Base-by-base conservation (phyloP, 306 rosid genomes). In the Arachis stenosperma region DNA sequence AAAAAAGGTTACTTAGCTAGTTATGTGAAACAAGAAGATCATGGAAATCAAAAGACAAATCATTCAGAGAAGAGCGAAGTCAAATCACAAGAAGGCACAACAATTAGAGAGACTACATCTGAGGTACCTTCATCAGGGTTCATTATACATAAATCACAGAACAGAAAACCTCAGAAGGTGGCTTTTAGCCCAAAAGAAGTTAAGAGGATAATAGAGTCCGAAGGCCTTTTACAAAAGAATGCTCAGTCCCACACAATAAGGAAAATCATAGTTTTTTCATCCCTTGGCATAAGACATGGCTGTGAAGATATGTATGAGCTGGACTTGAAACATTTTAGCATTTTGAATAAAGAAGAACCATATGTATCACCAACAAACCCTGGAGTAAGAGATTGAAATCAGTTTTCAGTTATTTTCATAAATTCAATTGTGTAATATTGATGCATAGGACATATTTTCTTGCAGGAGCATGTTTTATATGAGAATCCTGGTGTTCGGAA, bases 101-200 rank as follows among this genome's bases (percentile, higher is more conserved):
- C 77, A 69, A 53, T 37, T 62, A 76, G 69, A 52, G 70, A 81
- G 64, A 37, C 29, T 65, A 80, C 42, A 27, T 40, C 52, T 2
- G 69, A 73, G 50, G 55, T 44, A 4, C 81, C 67, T 59, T 77
- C 76, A 56, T 68, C 61, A 42, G 87, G 79, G 78, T 82, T 62
- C 56, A 73, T 55, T 51, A 73, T 55, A 36, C 78, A 81, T 60
- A 15, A 57, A 65, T 78, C 82, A 57, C 80, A 79, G 2, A 73
- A 75, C 33, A 86, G 58, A 80, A 90, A 90, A 70, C 81, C 91
- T 83, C 82, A 63, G 56, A 92, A 90, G 78, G 81, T 87, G 48
- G 92, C 92, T 47, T 90, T 92, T 82, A 90, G 98, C 67, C 95
- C 97, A 7, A 87, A 84, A 84, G 98, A 92, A 84, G 91, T 90